phyloP scores from a whole-genome alignment of 257 asterid species.

The Petunia secreta region DNA sequence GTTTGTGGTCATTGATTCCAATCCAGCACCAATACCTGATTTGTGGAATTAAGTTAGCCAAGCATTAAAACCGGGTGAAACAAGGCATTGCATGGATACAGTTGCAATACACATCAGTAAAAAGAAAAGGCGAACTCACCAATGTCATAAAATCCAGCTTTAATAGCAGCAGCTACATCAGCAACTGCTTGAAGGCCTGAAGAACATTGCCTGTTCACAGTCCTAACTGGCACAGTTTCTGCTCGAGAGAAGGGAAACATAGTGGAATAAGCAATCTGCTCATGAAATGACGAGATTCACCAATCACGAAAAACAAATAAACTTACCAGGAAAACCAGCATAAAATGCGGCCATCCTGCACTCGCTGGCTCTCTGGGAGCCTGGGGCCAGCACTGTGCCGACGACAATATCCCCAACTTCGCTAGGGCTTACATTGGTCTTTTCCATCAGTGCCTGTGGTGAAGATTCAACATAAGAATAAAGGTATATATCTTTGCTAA shows the following conservation, averaged over 20 bases:
- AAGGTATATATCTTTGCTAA: neutral
- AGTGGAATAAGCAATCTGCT: constrained; percentile 11
- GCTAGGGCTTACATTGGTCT: constrained; percentile 76
- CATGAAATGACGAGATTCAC: neutral
- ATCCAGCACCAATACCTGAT: constrained; percentile 97
- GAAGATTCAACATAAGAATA: neutral
- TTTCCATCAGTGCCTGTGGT: constrained; percentile 74
- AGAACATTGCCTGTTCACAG: constrained; percentile 98
- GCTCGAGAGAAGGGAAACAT: constrained; percentile 27
- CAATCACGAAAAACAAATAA: neutral
- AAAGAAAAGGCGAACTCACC: constrained; percentile 45
- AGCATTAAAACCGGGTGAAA: neutral
- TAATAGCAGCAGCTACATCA: constrained; percentile 99
- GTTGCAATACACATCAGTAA: neutral
- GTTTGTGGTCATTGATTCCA: constrained; percentile 92
- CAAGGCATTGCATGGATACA: neutral
- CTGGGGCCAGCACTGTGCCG: constrained; percentile 95
- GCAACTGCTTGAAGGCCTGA: constrained; percentile 99
- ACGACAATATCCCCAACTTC: constrained; percentile 99
- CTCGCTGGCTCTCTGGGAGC: constrained; percentile 96
- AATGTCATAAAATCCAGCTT: constrained; percentile 97
- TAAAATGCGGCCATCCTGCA: constrained; percentile 99
- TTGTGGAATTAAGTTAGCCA: neutral
- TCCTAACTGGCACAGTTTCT: constrained; percentile 97
- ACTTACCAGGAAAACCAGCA: constrained; percentile 97